Conservation (phyloP, 306 rosid genomes). For the Lathyrus oleraceus region DNA sequence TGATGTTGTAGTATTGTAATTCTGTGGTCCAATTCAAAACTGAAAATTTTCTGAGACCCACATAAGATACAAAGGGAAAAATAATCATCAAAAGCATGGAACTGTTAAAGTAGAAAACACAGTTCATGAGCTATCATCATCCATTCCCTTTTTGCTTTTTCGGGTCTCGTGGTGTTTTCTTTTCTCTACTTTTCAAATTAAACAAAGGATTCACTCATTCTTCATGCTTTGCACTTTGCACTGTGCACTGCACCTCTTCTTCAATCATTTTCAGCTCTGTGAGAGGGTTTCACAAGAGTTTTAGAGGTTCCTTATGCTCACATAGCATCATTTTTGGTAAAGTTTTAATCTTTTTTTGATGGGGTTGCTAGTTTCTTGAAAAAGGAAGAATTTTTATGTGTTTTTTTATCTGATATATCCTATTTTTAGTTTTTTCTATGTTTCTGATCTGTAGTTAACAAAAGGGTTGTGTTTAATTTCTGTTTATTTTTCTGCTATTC, state of each 20-base stretch:
- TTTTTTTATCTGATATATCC: neutral
- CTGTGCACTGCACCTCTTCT: slow-evolving; percentile 43
- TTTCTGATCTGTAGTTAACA: slow-evolving; percentile 38
- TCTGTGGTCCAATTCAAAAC: slow-evolving; percentile 7
- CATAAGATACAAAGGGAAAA: slow-evolving; percentile 24
- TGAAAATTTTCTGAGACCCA: slow-evolving; percentile 45
- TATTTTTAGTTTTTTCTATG: slow-evolving; percentile 22
- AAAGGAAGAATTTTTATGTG: slow-evolving; percentile 27
- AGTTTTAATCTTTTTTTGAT: slow-evolving; percentile 35
- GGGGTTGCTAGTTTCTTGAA: neutral
- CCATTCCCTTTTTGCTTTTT: slow-evolving; percentile 34
- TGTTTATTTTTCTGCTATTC: slow-evolving; percentile 21
- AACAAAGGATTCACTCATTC: slow-evolving; percentile 34
- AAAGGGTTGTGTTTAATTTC: slow-evolving; percentile 1
- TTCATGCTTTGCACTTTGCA: slow-evolving; percentile 55
- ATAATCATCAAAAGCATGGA: slow-evolving; percentile 44
- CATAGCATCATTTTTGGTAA: slow-evolving; percentile 39
- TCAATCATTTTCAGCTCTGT: slow-evolving; percentile 49
- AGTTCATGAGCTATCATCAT: slow-evolving; percentile 45
- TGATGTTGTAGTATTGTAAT: neutral
- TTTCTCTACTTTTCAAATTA: slow-evolving; percentile 40
- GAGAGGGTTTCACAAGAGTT: neutral
- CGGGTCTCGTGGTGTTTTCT: slow-evolving; percentile 39
- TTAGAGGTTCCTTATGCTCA: slow-evolving; percentile 21
- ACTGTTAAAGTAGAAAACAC: slow-evolving; percentile 50